Evolutionary conservation across 2,329 filamentous ascomycete genomes (phyloP), one percentile per base, ranked within the genome.

Genomic region (Colletotrichum nymphaeae): DNA sequence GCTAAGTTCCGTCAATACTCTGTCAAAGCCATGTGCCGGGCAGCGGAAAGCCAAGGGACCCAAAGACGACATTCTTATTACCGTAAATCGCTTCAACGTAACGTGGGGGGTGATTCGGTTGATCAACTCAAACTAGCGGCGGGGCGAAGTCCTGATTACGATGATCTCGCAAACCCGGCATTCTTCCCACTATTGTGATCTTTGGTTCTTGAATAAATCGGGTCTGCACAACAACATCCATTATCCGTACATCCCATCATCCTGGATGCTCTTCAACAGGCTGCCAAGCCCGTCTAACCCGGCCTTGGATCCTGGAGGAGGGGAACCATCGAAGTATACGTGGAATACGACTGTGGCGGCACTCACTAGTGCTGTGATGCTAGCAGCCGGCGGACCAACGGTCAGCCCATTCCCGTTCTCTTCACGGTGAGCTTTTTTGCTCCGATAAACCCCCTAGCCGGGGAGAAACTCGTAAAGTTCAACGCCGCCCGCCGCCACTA

Each of bases 311-410:
- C 42, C 42, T 49, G 42, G 42, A 49, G 42, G 42, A 49, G 19
- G 42, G 19, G 42, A 19, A 49, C 42, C 42, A 22, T 49, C n/a
- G 42, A 49, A n/a, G 5, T 37, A 49, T 42, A 28, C 30, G 16
- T 30, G 26, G 24, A 59, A 53, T n/a, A 24, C 65, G 70, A 56
- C 60, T 70, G 46, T 65, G 70, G 66, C 66, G 69, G 66, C 55
- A 28, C 37, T 32, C 56, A 52, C 62, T 62, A 70, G 30, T 49
- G 42, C 19, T 19, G 6, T 28, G 14, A 32, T 53, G 26, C 66
- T 69, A 37, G 26, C 32, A 52, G 49, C 35, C 22, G 32, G n/a
- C 22, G 42, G 58, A 58, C 46, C 46, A 64, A 72, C 58, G 46
- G 56, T 57, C 59, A 35, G 26, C 24, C 42, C 22, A 60, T 72